These are phyloP conservation scores for Hypoxylon fuscum DNA, from an alignment of 495 filamentous ascomycete genomes.

Conservation along the genomic window DNA sequence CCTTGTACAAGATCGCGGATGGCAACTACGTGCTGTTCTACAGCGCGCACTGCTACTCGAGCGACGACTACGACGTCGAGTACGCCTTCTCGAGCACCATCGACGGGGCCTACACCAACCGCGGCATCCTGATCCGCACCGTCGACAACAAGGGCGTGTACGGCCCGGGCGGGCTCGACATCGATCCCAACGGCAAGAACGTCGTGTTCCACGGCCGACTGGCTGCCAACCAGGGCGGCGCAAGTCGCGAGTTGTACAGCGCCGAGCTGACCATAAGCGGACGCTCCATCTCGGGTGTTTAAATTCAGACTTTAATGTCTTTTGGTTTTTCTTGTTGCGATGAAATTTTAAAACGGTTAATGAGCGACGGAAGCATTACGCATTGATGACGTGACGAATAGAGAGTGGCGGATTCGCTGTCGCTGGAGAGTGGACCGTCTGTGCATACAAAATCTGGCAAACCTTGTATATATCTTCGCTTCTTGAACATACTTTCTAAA, in stretches of 20 bases:
- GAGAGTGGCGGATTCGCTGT: neutral
- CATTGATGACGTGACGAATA: slow-evolving; percentile 7
- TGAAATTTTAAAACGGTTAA: neutral
- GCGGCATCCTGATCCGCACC: slow-evolving; percentile 42
- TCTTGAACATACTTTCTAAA: slow-evolving; percentile 2
- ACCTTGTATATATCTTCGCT: slow-evolving; percentile 20
- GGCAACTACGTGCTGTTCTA: slow-evolving; percentile 69
- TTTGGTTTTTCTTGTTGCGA: neutral
- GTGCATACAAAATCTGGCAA: slow-evolving; percentile 13
- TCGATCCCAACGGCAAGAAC: slow-evolving; percentile 40
- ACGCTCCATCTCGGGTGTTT: slow-evolving; percentile 10
- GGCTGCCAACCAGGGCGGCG: slow-evolving; percentile 25
- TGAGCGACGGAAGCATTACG: neutral
- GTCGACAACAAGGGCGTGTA: slow-evolving; percentile 40
- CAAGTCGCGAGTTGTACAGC: slow-evolving; percentile 34
- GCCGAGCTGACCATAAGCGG: slow-evolving; percentile 41
- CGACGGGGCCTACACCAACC: slow-evolving; percentile 58
- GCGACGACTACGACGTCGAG: slow-evolving; percentile 61
- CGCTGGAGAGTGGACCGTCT: neutral
- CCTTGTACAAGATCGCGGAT: slow-evolving; percentile 54
- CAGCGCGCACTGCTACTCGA: slow-evolving; percentile 65
- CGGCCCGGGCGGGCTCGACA: slow-evolving; percentile 42
- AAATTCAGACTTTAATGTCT: neutral
- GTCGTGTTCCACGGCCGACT: slow-evolving; percentile 45
- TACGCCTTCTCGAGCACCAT: slow-evolving; percentile 61